Conservation (phyloP, 75 land plant genomes). For the Pinus albicaulis region DNA sequence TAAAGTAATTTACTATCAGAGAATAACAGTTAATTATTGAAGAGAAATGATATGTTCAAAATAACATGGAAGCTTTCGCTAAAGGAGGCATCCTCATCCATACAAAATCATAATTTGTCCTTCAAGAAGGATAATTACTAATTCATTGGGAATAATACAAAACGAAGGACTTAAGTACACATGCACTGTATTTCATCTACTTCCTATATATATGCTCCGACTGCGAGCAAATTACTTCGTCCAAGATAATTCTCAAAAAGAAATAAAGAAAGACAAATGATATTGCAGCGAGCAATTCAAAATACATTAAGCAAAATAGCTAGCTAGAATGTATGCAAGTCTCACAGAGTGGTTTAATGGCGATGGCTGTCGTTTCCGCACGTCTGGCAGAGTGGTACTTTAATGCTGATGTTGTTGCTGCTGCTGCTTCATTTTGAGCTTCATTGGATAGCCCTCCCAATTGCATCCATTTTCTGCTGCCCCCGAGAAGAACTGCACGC, state of each 20-base stretch:
- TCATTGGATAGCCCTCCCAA: conserved; percentile 10
- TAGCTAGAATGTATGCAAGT: no score
- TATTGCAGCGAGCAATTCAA: no score
- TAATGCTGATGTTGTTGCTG: neutral
- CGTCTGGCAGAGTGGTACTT: neutral
- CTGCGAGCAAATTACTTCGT: neutral
- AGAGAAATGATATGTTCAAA: no score
- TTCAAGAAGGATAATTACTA: neutral
- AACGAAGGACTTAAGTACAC: neutral
- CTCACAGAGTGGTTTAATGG: no score
- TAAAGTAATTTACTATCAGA: no score
- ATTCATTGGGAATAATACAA: conserved; percentile 7
- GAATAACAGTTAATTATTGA: no score
- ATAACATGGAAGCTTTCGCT: no score
- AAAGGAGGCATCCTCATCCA: no score
- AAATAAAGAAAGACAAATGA: conserved; percentile 1
- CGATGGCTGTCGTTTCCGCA: no score
- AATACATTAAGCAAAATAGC: no score
- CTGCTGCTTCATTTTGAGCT: conserved; percentile 8
- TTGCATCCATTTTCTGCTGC: neutral
- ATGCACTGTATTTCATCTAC: neutral
- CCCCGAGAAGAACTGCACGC: neutral
- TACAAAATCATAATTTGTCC: neutral
- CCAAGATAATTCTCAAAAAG: neutral
- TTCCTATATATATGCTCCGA: neutral